Base-by-base conservation (phyloP, 1,284 basidiomycete species). In the Jaminaea rosea region DNA sequence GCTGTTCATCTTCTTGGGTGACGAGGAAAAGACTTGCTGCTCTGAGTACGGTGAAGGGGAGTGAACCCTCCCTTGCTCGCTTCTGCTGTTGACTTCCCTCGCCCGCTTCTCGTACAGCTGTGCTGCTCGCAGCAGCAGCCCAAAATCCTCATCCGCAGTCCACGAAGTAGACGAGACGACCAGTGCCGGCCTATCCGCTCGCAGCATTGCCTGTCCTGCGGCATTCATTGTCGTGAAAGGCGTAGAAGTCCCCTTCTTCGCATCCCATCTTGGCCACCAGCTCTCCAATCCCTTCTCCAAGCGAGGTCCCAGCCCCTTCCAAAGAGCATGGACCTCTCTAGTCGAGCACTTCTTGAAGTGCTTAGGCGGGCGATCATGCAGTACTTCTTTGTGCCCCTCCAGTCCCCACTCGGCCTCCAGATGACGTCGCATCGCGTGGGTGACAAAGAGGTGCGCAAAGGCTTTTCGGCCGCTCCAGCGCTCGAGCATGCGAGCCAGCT, bases 131-230 rank as follows among this genome's bases (percentile, higher is more conserved):
- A 73, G 44, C 4, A 99, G 80, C 39, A 94, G 80, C 2, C 80
- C 78, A 60, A 99, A 97, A 73, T 98, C 91, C 75, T 99, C 94
- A 69, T 99, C 94, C 6, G 88, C 84, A 0, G 94, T 98, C 93
- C 94, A 98, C 9, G 87, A 90, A 0, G 94, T 99, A 62, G 88
- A 89, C 24, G 87, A 89, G 19, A 99, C 84, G 19, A 97, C 67
- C 2, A 98, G 77, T 0, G 88, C 91, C 1, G 90, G 88, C 54
- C 92, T 80, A 32, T 69, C 65, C 4, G 49, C 13, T 15, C 67
- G 42, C 15, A 44, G 41, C 24, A n/a, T n/a, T 6, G 23, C 34
- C 23, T 51, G 4, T 13, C 3, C 26, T 13, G 39, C 4, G 24
- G 39, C 39, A 23, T 15, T 27, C 19, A 32, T 2, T 23, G n/a